Percentiles rank a stretch among this genome's conserved stretches.
Conservation (phyloP, 306 rosid species). For the Cicer chorassanicum region DNA sequence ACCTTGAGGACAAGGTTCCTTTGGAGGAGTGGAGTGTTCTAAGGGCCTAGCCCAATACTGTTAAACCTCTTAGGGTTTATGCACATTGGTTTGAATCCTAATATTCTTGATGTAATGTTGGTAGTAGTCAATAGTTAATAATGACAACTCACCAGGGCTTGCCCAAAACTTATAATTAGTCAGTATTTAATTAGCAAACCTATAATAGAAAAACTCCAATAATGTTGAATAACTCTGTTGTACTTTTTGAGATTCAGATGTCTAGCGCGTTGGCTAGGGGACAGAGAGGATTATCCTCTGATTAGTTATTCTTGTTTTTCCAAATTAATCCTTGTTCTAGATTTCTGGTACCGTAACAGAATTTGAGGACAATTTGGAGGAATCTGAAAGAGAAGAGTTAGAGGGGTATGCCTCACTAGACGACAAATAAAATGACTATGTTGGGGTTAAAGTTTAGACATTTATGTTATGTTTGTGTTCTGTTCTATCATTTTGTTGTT, state of each 20-base stretch:
- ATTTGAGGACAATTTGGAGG: constrained; percentile 1
- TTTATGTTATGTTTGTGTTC: constrained; percentile 11
- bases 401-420: background rate
- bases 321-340: constrained; percentile 1
- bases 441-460: constrained; percentile 4
- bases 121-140: background rate
- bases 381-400: background rate
- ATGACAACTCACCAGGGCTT: background rate
- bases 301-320: background rate
- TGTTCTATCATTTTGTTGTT: background rate
- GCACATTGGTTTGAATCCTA: background rate
- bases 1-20: constrained; percentile 4
- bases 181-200: background rate
- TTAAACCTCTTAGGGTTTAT: background rate
- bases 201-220: background rate
- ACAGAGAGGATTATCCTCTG: constrained; percentile 5
- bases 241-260: constrained; percentile 6
- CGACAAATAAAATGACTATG: background rate
- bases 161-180: constrained; percentile 12
- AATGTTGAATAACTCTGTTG: background rate
- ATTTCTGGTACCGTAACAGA: background rate
- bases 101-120: background rate
- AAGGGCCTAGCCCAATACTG: background rate
- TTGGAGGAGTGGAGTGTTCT: constrained; percentile 5
- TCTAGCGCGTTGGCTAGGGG: background rate